Evolutionary conservation across 2,329 filamentous ascomycete species (phyloP).

Genomic region (Geosmithia flava): DNA sequence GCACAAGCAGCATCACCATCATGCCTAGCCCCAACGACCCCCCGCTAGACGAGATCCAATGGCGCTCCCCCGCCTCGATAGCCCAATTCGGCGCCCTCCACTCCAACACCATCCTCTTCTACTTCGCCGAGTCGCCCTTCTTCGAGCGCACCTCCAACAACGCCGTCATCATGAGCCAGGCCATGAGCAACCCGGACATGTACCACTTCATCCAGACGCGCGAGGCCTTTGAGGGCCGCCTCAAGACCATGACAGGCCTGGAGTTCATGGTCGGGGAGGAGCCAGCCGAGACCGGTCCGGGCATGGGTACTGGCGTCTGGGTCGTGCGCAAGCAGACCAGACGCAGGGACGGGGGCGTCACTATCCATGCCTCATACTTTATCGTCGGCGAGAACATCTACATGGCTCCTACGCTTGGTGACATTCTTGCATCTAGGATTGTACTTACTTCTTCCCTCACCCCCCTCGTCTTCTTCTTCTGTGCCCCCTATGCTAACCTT

Average conservation of each 20-base stretch:
- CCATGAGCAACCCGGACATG: conserved; percentile 48
- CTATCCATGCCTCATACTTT: conserved; percentile 48
- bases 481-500: not conserved
- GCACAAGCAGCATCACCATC: conserved; percentile 1
- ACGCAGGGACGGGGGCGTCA: conserved; percentile 39
- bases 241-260: conserved; percentile 52
- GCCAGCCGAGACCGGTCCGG: conserved; percentile 48
- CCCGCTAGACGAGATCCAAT: conserved; percentile 56
- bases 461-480: not conserved
- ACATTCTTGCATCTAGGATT: conserved; percentile 46
- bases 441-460: conserved; percentile 28
- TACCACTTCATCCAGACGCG: conserved; percentile 44
- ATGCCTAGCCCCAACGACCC: conserved; percentile 36
- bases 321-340: conserved; percentile 57
- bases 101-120: conserved; percentile 53
- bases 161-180: conserved; percentile 48
- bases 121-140: conserved; percentile 56
- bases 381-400: conserved; percentile 55
- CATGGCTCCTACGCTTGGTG: conserved; percentile 48
- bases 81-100: conserved; percentile 46
- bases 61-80: conserved; percentile 39
- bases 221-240: conserved; percentile 48
- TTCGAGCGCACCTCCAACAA: conserved; percentile 59
- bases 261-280: conserved; percentile 57
- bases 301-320: conserved; percentile 57